Percentiles rank a stretch among this genome's conserved stretches.
These are phyloP conservation scores for Talaromyces adpressus DNA, from an alignment of 495 filamentous ascomycete species.

Conservation along the genomic window DNA sequence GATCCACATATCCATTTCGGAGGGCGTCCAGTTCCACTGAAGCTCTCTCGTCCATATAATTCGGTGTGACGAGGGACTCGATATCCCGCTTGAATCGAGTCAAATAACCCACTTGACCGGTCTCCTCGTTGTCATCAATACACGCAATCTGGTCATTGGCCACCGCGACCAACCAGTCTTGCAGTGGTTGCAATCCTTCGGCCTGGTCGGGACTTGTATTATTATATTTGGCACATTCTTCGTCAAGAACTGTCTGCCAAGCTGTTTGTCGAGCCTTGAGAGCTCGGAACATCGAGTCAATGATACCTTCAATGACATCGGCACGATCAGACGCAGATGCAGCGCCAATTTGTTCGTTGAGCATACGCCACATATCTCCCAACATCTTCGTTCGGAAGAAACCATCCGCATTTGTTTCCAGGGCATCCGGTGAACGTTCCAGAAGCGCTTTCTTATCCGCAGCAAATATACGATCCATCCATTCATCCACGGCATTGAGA, in stretches of 20 bases:
- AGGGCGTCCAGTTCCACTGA: constrained; percentile 65
- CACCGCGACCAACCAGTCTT: constrained; percentile 94
- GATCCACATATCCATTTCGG: constrained; percentile 86
- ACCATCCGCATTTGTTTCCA: constrained; percentile 80
- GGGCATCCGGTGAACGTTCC: constrained; percentile 65
- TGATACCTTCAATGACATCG: constrained; percentile 86
- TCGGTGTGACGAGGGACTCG: constrained; percentile 67
- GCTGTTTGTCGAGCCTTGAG: constrained; percentile 70
- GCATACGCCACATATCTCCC: constrained; percentile 95
- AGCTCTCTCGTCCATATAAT: constrained; percentile 66
- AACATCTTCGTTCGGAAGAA: constrained; percentile 84
- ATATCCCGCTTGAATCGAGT: constrained; percentile 74
- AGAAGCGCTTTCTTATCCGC: constrained; percentile 74
- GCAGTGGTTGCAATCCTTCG: constrained; percentile 72
- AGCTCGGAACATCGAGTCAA: constrained; percentile 87
- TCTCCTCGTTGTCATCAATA: constrained; percentile 76
- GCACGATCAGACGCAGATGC: constrained; percentile 72
- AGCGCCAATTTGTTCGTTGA: constrained; percentile 80
- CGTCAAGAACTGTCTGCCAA: constrained; percentile 83
- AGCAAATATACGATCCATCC: constrained; percentile 86
- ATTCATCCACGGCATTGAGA: constrained; percentile 90
- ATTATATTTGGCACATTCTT: constrained; percentile 71
- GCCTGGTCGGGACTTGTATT: constrained; percentile 48
- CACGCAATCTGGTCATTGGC: constrained; percentile 98
- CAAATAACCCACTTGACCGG: constrained; percentile 66